Base-by-base conservation (phyloP, 805 yeast species). In the Candida glaebosa region DNA sequence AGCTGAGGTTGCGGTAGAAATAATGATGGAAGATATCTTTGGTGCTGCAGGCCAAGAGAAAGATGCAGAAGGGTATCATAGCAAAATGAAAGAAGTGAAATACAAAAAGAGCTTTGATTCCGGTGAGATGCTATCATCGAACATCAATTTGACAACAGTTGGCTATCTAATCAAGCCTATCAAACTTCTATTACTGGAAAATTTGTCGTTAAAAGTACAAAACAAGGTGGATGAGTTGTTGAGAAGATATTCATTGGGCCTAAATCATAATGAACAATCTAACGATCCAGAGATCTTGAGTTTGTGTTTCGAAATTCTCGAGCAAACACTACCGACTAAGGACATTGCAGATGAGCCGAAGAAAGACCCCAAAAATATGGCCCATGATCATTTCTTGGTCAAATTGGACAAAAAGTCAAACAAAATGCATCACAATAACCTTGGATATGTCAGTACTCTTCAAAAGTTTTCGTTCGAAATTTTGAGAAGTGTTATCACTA, bases 11-110 rank as follows among this genome's bases (percentile, higher is more conserved):
- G 64, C 90, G 9, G 81, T 83, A 50, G 81, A 78, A 17, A 69
- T 88, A 12, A 72, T 90, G 17, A 91, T 91, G 96, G 96, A 89
- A 55, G 96, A 91, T 55, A 76, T 81, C 3, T 90, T 93, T 61
- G 99, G 99, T 18, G 76, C 83, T 7, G 86, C 96, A 3, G 95
- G 96, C 26, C 84, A 84, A 56, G 98, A 93, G 55, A 91, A 93
- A 58, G 98, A 93, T 49, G 90, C 93, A 4, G 97, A 89, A 46
- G 96, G 89, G 15, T 91, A 93, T 55, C 78, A 77, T 39, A 82
- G 87, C 22, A 81, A 82, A 46, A 86, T 89, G 81, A 86, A 84
- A 52, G 99, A 91, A 67, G 91, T 93, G 26, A 90, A 88, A 58
- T 82, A 80, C 49, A 87, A 87, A 56, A 88, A 88, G 64, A 84